A percentile compares a stretch with the other conserved stretches of the same genome.
Conservation (phyloP, 2,329 filamentous ascomycete species). For the Penicillium oxalicum region DNA sequence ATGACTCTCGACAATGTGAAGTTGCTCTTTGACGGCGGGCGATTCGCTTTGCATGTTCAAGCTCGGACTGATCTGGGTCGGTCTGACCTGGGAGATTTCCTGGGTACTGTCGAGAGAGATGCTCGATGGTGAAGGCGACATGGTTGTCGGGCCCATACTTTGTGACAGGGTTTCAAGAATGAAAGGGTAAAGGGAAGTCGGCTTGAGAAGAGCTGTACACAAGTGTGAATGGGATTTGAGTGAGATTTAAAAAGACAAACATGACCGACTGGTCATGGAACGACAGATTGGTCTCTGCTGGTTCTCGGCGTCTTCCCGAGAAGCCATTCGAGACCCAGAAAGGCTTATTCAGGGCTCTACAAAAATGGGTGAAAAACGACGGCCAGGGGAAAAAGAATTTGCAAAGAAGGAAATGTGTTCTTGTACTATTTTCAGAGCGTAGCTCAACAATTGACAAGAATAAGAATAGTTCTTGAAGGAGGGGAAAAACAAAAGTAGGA, state of each 20-base stretch:
- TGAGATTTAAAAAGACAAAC: too few species aligned
- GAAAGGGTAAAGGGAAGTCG: too few species aligned
- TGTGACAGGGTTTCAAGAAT: background rate
- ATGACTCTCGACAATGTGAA: slow-evolving; percentile 30
- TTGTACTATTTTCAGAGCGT: too few species aligned
- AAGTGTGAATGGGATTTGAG: too few species aligned
- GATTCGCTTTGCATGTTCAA: slow-evolving; percentile 12
- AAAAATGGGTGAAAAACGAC: too few species aligned
- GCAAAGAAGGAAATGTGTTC: too few species aligned
- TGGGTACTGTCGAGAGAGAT: slow-evolving; percentile 11
- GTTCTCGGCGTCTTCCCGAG: slow-evolving; percentile 9
- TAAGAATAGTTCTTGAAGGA: too few species aligned
- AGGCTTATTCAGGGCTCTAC: too few species aligned
- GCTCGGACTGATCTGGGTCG: slow-evolving; percentile 6
- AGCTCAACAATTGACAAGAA: too few species aligned
- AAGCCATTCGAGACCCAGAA: background rate
- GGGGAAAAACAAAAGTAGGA: slow-evolving; percentile 2
- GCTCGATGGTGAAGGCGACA: slow-evolving; percentile 9
- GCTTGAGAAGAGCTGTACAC: too few species aligned
- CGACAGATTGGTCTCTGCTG: background rate
- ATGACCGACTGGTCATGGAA: background rate
- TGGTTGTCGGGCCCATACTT: background rate
- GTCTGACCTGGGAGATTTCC: slow-evolving; percentile 8
- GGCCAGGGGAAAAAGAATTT: too few species aligned
- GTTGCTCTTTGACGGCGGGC: slow-evolving; percentile 15